phyloP scores from a whole-genome alignment of 1,284 basidiomycete genomes.

The Ceratobasidium sp. region DNA sequence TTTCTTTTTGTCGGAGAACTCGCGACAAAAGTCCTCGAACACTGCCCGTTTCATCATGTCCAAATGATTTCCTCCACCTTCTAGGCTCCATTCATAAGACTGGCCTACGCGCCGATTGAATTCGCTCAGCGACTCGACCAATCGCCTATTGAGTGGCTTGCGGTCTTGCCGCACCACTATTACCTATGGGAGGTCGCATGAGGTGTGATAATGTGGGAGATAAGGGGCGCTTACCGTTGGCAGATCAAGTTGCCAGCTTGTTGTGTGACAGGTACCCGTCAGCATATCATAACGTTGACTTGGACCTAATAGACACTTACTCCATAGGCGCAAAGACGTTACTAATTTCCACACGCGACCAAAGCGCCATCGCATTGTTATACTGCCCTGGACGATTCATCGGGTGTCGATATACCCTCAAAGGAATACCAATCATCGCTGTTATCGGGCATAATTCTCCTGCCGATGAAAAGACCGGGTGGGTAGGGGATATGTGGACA shows the following conservation, averaged over 20 bases:
- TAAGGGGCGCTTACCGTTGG: neutral
- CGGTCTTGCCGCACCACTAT: neutral
- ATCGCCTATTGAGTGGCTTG: neutral
- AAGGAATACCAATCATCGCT: constrained; percentile 2
- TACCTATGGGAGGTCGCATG: neutral
- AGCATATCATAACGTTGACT: neutral
- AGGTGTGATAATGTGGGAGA: neutral
- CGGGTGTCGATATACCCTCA: constrained; percentile 1
- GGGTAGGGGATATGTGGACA: neutral
- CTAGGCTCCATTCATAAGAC: neutral
- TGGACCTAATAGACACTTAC: too few species aligned
- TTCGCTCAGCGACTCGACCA: neutral
- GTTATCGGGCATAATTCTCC: constrained; percentile 18
- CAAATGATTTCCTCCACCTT: neutral
- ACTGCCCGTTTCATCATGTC: neutral
- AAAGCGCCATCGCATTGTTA: constrained; percentile 42
- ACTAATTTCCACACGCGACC: neutral
- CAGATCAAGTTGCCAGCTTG: neutral
- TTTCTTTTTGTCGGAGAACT: neutral
- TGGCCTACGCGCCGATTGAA: neutral
- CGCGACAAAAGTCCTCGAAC: neutral
- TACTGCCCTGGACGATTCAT: neutral
- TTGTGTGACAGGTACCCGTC: neutral
- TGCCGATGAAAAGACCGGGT: neutral
- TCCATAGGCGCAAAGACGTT: neutral